Percentiles rank a stretch among this genome's conserved stretches.
phyloP scores from a whole-genome alignment of 257 asterid species.

The Gentiana straminea region DNA sequence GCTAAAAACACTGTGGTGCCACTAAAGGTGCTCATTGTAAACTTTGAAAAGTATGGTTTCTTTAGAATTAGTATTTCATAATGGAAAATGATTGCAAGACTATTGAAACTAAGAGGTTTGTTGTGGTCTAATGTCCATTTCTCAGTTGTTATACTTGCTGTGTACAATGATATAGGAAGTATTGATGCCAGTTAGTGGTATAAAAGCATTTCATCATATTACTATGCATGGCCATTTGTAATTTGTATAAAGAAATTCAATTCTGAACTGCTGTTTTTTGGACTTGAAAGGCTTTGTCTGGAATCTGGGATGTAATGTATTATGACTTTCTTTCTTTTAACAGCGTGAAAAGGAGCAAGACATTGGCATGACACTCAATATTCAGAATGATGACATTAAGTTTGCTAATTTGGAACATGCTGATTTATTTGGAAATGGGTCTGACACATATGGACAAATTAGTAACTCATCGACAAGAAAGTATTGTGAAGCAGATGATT shows the following conservation, averaged over 20 bases:
- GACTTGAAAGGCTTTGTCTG: no score
- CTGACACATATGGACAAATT: conserved; percentile 17
- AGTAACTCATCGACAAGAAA: conserved; percentile 20
- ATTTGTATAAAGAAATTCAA: background rate
- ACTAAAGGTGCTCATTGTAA: no score
- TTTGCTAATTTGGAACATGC: conserved; percentile 20
- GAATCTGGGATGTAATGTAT: no score
- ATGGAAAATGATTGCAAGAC: no score
- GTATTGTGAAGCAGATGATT: conserved; percentile 31
- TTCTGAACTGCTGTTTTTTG: background rate
- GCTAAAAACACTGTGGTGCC: no score
- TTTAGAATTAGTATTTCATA: no score
- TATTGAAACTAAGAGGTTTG: no score
- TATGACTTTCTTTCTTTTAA: background rate
- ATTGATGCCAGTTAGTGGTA: background rate
- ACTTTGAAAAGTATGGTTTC: no score
- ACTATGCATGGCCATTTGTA: background rate
- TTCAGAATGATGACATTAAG: conserved; percentile 22
- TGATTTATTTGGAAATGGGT: conserved; percentile 24
- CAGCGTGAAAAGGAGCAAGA: conserved; percentile 44
- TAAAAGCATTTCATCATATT: no score
- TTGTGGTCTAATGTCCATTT: no score
- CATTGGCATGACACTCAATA: conserved; percentile 6
- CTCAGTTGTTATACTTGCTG: background rate
- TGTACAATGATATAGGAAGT: background rate